A percentile compares a stretch with the other conserved stretches of the same genome.
These are phyloP conservation scores for Cinnamomum chago DNA, from an alignment of 164 flowering plant species.

Conservation along the genomic window DNA sequence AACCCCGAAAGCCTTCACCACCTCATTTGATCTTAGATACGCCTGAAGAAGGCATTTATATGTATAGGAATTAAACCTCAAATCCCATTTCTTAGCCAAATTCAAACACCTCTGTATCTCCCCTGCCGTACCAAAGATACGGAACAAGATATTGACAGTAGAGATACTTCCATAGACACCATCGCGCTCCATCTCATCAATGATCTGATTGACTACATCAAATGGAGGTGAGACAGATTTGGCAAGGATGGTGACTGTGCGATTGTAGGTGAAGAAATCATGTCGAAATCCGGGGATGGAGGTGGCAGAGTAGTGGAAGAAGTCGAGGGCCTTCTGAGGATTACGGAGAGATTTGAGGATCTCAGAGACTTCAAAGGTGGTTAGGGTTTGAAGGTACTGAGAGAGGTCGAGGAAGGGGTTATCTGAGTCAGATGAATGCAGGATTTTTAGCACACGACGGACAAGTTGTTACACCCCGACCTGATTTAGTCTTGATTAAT, in stretches of 20 bases:
- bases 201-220: slow-evolving; percentile 27
- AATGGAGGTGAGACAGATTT: slow-evolving; percentile 29
- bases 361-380: slow-evolving; percentile 71
- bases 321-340: slow-evolving; percentile 54
- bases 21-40: slow-evolving; percentile 42
- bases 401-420: slow-evolving; percentile 51
- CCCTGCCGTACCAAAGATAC: slow-evolving; percentile 34
- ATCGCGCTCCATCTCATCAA: slow-evolving; percentile 55
- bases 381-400: slow-evolving; percentile 51
- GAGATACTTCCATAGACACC: slow-evolving; percentile 61
- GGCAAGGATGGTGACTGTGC: slow-evolving; percentile 57
- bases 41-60: slow-evolving; percentile 85
- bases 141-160: slow-evolving; percentile 71
- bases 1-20: slow-evolving; percentile 39
- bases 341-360: slow-evolving; percentile 56
- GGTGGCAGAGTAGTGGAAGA: slow-evolving; percentile 61
- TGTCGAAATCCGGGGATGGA: slow-evolving; percentile 58
- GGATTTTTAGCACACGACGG: slow-evolving; percentile 56
- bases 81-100: slow-evolving; percentile 67
- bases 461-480: too few relatives aligned
- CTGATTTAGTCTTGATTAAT: too few relatives aligned
- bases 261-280: slow-evolving; percentile 69
- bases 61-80: slow-evolving; percentile 61
- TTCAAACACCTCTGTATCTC: slow-evolving; percentile 44
- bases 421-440: slow-evolving; percentile 30